phyloP scores from a whole-genome alignment of 805 yeast species.

The Candida boleticola region DNA sequence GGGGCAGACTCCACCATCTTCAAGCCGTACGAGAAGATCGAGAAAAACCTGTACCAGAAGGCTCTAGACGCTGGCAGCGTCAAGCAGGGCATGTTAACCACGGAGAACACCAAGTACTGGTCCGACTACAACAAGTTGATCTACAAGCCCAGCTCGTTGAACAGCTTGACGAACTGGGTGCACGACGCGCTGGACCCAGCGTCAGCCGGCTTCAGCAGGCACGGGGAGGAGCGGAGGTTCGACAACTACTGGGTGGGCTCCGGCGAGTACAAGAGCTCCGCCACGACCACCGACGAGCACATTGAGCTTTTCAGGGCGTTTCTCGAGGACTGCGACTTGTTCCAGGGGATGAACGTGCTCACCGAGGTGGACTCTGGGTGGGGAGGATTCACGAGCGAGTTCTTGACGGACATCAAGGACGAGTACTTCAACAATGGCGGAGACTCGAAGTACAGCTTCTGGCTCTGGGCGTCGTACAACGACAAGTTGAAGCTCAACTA shows the following conservation, averaged over 20 bases:
- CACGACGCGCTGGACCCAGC: conserved; percentile 34
- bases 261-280: conserved; percentile 50
- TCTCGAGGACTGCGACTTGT: conserved; percentile 72
- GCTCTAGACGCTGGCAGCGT: conserved; percentile 53
- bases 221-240: conserved; percentile 36
- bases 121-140: conserved; percentile 72
- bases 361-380: conserved; percentile 78
- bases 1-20: neutral
- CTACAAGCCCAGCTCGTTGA: conserved; percentile 58
- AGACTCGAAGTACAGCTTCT: conserved; percentile 32
- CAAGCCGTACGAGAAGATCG: conserved; percentile 19
- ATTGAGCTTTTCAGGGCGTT: conserved; percentile 58
- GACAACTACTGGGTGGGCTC: conserved; percentile 53
- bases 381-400: conserved; percentile 68
- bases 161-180: conserved; percentile 60
- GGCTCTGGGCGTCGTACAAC: conserved; percentile 29
- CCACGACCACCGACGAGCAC: conserved; percentile 15
- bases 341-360: conserved; percentile 68
- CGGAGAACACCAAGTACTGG: conserved; percentile 62
- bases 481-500: conserved; percentile 3
- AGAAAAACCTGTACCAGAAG: conserved; percentile 59
- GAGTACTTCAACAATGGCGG: conserved; percentile 52
- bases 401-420: conserved; percentile 60
- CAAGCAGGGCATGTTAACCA: conserved; percentile 23
- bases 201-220: conserved; percentile 1